These are phyloP conservation scores for Collybia sp. DNA, from an alignment of 768 basidiomycete species.

Conservation along the genomic window DNA sequence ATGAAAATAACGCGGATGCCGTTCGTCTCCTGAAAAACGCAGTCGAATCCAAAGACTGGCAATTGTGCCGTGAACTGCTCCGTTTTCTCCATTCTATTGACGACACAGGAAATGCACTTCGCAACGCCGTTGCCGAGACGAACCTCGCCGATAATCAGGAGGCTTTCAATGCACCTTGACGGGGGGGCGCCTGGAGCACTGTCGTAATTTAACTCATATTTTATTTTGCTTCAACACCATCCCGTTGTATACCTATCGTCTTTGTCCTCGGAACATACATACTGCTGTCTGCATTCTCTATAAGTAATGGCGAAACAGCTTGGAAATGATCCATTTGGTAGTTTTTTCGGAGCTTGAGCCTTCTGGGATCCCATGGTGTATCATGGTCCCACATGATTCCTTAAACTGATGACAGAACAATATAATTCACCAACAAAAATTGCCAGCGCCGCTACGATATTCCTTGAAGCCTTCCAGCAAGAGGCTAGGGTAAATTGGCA, in stretches of 20 bases:
- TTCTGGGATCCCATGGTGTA: too few relatives aligned
- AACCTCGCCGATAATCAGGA: conserved; percentile 7
- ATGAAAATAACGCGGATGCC: conserved; percentile 75
- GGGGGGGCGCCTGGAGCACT: neutral
- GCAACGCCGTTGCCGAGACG: conserved; percentile 44
- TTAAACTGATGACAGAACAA: too few relatives aligned
- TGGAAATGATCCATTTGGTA: too few relatives aligned
- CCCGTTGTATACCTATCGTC: neutral
- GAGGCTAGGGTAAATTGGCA: neutral
- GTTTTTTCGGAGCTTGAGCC: too few relatives aligned
- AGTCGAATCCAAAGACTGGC: conserved; percentile 77
- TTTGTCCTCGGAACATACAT: neutral
- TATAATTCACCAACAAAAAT: too few relatives aligned
- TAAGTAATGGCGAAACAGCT: too few relatives aligned
- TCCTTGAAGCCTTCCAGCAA: neutral
- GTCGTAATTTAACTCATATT: too few relatives aligned
- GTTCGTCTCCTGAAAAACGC: conserved; percentile 77
- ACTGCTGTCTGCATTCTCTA: too few relatives aligned
- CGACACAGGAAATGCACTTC: conserved; percentile 71
- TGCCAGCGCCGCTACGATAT: too few relatives aligned
- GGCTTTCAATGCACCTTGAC: neutral
- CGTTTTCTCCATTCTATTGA: conserved; percentile 93
- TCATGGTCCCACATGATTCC: conserved; percentile 1
- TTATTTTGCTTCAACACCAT: too few relatives aligned
- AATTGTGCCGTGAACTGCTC: conserved; percentile 86